Evolutionary conservation across 306 rosid species (phyloP), one percentile per base, ranked within the genome.

Genomic region (Vicia sativa): DNA sequence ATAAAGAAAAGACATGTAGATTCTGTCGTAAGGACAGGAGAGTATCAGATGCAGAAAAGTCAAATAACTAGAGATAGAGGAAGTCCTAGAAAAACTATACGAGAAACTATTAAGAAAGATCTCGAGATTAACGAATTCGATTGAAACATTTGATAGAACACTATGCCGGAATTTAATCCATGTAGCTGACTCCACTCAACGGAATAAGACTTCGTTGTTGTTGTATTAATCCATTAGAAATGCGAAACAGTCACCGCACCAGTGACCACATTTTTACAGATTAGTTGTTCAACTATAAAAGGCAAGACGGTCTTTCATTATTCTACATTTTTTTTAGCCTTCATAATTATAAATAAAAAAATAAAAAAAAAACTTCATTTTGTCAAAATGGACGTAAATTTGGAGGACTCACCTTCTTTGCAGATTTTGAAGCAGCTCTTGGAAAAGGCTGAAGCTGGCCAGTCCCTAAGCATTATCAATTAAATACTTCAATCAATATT

Each of bases 371-470:
- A 63, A 9, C 35, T n/a, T n/a, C n/a, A 55, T 25, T 77, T n/a
- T 46, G 57, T 39, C 23, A 65, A 65, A 58, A 56, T 46, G 73
- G 29, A 42, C 43, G 46, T 28, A 11, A 2, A 56, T 44, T 71
- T 59, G 28, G 43, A 19, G 31, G 9, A n/a, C 72, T 73, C 70
- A 85, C 98, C 71, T 88, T 90, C 82, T 85, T 88, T 45, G 62
- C 68, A 45, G 97, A 72, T 79, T 90, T 87, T 77, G 96, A 81
- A 67, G 85, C 41, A 77, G 48, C 73, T 74, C 77, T 21, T 42
- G 79, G 69, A 52, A 49, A 42, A 6, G 79, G 83, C 50, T 67
- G 91, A 57, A 76, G 66, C 42, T 76, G 85, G 60, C 68, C 14
- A 12, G 38, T 69, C 68, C 82, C 96, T 86, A 41, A 41, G 75